Conservation (phyloP, 768 basidiomycete genomes). For the Trametes maxima region DNA sequence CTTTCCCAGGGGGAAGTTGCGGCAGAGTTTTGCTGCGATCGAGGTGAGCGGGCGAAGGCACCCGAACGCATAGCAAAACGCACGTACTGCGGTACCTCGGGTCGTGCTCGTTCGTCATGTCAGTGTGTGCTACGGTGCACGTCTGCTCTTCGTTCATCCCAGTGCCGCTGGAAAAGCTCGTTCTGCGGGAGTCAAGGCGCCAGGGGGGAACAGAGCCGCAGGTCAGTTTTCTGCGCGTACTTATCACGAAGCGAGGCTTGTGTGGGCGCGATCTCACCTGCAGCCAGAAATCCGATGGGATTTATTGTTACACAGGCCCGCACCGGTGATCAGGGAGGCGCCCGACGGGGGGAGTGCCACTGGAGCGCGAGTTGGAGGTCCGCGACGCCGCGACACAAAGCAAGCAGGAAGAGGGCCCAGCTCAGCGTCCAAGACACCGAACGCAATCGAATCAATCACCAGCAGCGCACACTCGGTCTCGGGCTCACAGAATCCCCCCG, state of each 20-base stretch:
- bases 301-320: conserved; percentile 6
- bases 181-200: no score
- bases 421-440: background rate
- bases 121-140: background rate
- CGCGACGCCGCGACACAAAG: background rate
- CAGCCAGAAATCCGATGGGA: background rate
- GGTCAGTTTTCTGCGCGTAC: background rate
- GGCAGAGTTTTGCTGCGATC: conserved; percentile 16
- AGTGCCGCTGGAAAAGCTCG: background rate
- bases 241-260: background rate
- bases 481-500: background rate
- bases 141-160: conserved; percentile 6
- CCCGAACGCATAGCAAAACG: background rate
- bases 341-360: background rate
- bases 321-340: conserved; percentile 8
- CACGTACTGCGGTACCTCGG: conserved; percentile 17
- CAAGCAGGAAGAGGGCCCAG: background rate
- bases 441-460: background rate
- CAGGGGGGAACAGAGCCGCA: background rate
- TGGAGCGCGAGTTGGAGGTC: background rate
- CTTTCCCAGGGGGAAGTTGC: conserved; percentile 20
- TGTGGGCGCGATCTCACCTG: conserved; percentile 8
- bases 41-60: background rate
- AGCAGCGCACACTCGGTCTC: background rate
- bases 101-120: background rate